Evolutionary conservation across 345 rosid species (phyloP).

Genomic region (Eutrema heterophyllum): DNA sequence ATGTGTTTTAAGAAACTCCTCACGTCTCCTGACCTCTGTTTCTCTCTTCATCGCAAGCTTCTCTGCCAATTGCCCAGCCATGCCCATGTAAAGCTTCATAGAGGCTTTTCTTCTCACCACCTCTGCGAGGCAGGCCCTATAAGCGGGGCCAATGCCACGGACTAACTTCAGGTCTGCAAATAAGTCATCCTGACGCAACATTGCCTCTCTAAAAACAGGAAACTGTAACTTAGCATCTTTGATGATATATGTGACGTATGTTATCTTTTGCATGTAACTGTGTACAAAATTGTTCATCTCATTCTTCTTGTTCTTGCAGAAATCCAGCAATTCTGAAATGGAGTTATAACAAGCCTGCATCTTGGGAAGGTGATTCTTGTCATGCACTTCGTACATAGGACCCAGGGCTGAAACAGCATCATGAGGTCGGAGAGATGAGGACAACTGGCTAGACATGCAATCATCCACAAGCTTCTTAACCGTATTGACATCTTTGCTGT

Average conservation of each 20-base stretch:
- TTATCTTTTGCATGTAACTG: slow-evolving; percentile 73
- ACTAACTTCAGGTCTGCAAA: slow-evolving; percentile 69
- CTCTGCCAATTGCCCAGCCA: slow-evolving; percentile 98
- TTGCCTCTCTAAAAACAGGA: slow-evolving; percentile 94
- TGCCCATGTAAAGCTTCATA: slow-evolving; percentile 96
- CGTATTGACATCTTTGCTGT: slow-evolving; percentile 94
- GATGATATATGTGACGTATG: slow-evolving; percentile 57
- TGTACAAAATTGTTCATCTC: slow-evolving; percentile 89
- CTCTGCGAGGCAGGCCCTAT: slow-evolving; percentile 97
- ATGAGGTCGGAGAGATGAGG: slow-evolving; percentile 94
- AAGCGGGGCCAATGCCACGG: slow-evolving; percentile 83
- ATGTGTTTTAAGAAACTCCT: slow-evolving; percentile 73
- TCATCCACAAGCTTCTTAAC: slow-evolving; percentile 96
- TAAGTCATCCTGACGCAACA: slow-evolving; percentile 70
- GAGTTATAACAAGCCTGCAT: slow-evolving; percentile 64
- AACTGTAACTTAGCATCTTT: slow-evolving; percentile 90
- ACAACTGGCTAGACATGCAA: slow-evolving; percentile 68
- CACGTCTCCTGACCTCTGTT: slow-evolving; percentile 81
- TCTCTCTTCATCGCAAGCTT: slow-evolving; percentile 89
- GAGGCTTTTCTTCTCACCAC: slow-evolving; percentile 87
- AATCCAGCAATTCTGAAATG: slow-evolving; percentile 60
- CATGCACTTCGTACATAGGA: slow-evolving; percentile 97
- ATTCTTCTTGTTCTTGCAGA: slow-evolving; percentile 75
- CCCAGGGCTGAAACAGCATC: slow-evolving; percentile 99
- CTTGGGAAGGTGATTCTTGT: slow-evolving; percentile 80